Conservation (phyloP, 768 basidiomycete genomes). For the Fomitopsis serialis region DNA sequence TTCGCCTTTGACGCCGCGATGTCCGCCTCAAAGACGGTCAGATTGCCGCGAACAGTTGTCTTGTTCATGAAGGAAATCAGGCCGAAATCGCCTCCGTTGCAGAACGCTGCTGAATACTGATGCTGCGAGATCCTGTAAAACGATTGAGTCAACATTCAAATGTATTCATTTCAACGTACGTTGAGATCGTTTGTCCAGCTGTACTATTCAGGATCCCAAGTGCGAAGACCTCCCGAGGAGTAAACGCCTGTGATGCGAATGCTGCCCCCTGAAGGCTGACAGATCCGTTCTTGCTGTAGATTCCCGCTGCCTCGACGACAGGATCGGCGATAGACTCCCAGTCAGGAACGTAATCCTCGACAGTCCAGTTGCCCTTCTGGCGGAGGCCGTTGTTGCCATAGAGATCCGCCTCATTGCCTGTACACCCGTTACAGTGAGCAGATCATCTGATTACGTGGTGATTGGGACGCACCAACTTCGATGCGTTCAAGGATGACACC, state of each 20-base stretch:
- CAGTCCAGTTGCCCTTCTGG: slow-evolving; percentile 17
- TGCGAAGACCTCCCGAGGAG: slow-evolving; percentile 54
- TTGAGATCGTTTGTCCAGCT: slow-evolving; percentile 46
- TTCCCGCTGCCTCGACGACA: slow-evolving; percentile 17
- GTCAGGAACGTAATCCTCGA: slow-evolving; percentile 24
- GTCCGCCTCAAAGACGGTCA: slow-evolving; percentile 47
- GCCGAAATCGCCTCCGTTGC: slow-evolving; percentile 44
- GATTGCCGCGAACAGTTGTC: slow-evolving; percentile 46
- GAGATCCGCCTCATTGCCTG: slow-evolving; percentile 30
- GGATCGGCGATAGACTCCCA: slow-evolving; percentile 21
- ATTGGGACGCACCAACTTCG: slow-evolving; percentile 20
- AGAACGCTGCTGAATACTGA: slow-evolving; percentile 55
- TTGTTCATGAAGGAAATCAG: slow-evolving; percentile 68
- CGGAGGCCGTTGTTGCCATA: slow-evolving; percentile 26
- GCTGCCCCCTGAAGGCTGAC: slow-evolving; percentile 21
- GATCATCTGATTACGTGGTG: background rate
- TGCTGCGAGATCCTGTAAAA: slow-evolving; percentile 47
- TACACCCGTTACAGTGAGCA: too few relatives aligned
- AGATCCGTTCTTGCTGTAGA: slow-evolving; percentile 9
- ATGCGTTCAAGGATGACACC: slow-evolving; percentile 25
- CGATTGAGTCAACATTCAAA: background rate
- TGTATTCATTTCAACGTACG: slow-evolving; percentile 31
- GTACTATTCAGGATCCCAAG: slow-evolving; percentile 43
- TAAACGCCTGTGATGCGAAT: slow-evolving; percentile 36
- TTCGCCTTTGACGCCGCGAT: slow-evolving; percentile 41